Percentiles rank a stretch among this genome's conserved stretches.
Conservation (phyloP, 768 basidiomycete genomes). For the Lactarius trivialis region DNA sequence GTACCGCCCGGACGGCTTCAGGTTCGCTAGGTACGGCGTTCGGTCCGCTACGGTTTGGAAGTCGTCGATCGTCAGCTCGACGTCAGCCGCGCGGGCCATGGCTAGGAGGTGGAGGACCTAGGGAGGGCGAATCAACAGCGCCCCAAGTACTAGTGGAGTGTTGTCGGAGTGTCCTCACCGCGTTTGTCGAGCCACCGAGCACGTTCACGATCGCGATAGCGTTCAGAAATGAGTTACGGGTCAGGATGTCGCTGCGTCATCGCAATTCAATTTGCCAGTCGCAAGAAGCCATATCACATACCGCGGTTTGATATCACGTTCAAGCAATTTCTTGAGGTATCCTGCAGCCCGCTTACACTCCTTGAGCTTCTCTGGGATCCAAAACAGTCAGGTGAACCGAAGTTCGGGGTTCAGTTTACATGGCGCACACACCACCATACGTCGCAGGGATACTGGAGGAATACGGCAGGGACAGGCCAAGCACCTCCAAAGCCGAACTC, state of each 20-base stretch:
- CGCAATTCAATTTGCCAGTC: background rate
- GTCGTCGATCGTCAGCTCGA: slow-evolving; percentile 73
- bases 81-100: slow-evolving; percentile 75
- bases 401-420: background rate
- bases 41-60: slow-evolving; percentile 76
- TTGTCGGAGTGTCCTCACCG: slow-evolving; percentile 35
- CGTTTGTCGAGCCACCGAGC: slow-evolving; percentile 84
- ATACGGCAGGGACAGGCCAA: slow-evolving; percentile 83
- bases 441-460: slow-evolving; percentile 73
- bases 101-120: slow-evolving; percentile 80
- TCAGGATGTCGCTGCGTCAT: slow-evolving; percentile 49
- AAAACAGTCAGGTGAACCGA: background rate
- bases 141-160: background rate
- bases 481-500: slow-evolving; percentile 76
- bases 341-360: slow-evolving; percentile 76
- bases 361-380: slow-evolving; percentile 59
- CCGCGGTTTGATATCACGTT: slow-evolving; percentile 78
- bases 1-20: slow-evolving; percentile 82
- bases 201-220: slow-evolving; percentile 75
- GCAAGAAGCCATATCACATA: slow-evolving; percentile 25
- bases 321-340: slow-evolving; percentile 69
- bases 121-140: background rate
- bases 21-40: slow-evolving; percentile 80
- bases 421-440: slow-evolving; percentile 54
- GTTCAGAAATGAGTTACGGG: slow-evolving; percentile 69